Evolutionary conservation across 2,329 filamentous ascomycete species (phyloP).

Genomic region (Aspergillus sp.): DNA sequence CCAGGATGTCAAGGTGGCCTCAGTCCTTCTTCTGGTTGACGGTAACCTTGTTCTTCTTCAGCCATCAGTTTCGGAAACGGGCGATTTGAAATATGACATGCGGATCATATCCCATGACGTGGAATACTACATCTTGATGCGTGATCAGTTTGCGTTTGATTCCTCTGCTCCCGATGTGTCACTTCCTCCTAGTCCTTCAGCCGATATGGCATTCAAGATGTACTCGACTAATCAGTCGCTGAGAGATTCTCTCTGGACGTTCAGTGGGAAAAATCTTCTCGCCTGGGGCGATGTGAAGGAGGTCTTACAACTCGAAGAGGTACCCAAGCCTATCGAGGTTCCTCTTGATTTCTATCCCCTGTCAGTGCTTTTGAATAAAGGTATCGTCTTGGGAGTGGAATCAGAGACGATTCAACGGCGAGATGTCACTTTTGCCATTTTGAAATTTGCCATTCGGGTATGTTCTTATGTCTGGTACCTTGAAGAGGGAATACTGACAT

Average conservation of each 20-base stretch:
- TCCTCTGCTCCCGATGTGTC: constrained; percentile 44
- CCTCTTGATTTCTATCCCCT: constrained; percentile 93
- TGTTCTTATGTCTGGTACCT: constrained; percentile 23
- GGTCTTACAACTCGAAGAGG: constrained; percentile 66
- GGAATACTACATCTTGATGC: constrained; percentile 88
- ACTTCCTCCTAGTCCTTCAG: constrained; percentile 44
- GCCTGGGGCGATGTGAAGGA: constrained; percentile 86
- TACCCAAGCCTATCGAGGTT: constrained; percentile 68
- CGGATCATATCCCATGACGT: constrained; percentile 91
- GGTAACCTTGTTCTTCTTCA: constrained; percentile 91
- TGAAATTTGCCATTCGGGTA: constrained; percentile 81
- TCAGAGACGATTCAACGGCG: constrained; percentile 88
- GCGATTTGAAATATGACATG: constrained; percentile 96
- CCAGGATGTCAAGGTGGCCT: constrained; percentile 87
- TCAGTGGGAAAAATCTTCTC: constrained; percentile 78
- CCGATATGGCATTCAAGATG: constrained; percentile 39
- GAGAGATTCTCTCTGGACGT: constrained; percentile 87
- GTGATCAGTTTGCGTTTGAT: constrained; percentile 61
- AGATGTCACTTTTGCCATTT: constrained; percentile 83
- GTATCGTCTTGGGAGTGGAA: constrained; percentile 83
- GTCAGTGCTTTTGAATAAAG: constrained; percentile 79
- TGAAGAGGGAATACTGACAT: constrained; percentile 6
- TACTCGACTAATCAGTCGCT: constrained; percentile 51
- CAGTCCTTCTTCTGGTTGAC: constrained; percentile 92
- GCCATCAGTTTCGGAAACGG: constrained; percentile 72